phyloP scores from a whole-genome alignment of 2,329 filamentous ascomycete species.

The Leptodontidium sp. region DNA sequence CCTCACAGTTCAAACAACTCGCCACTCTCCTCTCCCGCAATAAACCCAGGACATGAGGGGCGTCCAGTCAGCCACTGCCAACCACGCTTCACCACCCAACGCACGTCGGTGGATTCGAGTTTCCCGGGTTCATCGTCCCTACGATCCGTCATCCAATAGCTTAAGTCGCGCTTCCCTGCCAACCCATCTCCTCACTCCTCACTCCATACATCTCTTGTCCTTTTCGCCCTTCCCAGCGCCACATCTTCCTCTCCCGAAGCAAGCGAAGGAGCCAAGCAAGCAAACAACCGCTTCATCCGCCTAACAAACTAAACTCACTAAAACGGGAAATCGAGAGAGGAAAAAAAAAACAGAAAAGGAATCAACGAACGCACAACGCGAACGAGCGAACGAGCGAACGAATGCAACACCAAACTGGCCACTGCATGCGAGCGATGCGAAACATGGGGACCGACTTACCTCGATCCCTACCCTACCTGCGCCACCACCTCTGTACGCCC shows the following conservation, averaged over 20 bases:
- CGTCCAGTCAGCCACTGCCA: not conserved
- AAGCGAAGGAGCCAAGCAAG: not conserved
- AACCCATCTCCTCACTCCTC: not conserved
- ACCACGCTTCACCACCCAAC: not conserved
- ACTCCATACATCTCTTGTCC: not conserved
- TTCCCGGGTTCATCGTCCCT: slow-evolving; percentile 8
- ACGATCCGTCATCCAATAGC: slow-evolving; percentile 10
- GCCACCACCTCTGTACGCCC: not conserved
- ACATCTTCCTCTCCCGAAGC: not conserved
- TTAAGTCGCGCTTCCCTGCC: not conserved
- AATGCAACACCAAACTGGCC: too few species aligned
- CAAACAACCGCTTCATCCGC: slow-evolving; percentile 13
- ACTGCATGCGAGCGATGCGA: not conserved
- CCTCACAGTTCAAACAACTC: too few species aligned
- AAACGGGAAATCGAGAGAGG: too few species aligned
- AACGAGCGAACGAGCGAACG: not conserved
- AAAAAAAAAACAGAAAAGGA: not conserved
- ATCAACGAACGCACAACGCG: not conserved
- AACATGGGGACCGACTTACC: not conserved
- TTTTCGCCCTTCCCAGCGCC: too few species aligned
- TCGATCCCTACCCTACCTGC: not conserved
- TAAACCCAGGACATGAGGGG: not conserved
- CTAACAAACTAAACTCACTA: not conserved
- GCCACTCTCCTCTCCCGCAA: too few species aligned
- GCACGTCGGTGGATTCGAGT: not conserved